Base-by-base conservation (phyloP, 345 rosid species). In the Eutrema yunnanense region DNA sequence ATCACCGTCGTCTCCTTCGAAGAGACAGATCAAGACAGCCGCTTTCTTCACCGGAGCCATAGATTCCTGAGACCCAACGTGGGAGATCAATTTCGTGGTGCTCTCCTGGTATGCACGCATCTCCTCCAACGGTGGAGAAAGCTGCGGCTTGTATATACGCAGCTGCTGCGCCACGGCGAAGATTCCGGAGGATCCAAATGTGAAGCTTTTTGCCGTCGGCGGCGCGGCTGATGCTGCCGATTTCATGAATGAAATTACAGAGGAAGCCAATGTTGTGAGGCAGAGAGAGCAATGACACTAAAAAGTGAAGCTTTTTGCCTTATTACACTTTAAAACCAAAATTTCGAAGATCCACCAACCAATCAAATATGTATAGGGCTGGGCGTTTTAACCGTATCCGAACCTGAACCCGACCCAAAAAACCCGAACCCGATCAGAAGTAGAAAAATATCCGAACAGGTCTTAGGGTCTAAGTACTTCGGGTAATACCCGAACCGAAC, bases 1-100 rank as follows among this genome's bases (percentile, higher is more conserved):
- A 56, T 86, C 98, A 63, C 96, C 94, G 36, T 66, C 77, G 58
- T 85, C 87, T 10, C 95, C 97, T 81, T 87, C 87, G 38, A 87
- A 90, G 56, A 87, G 84, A 73, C 88, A 90, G 62, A 93, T 75
- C 87, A 89, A 79, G 26, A 93, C 95, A 58, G 97, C 94, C 38
- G 90, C 98, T 84, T 81, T 86, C 66, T 88, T 87, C 71, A 82
- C 71, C 52, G 86, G 79, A 59, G 89, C 68, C 13, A 78, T 84
- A 32, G 87, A 84, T 80, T 85, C 92, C 41, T 83, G 84, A 78
- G 83, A 89, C 33, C 92, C 96, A 80, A 84, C 80, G 65, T 80
- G 86, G 41, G 92, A 75, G 34, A 86, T 82, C 12, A 84, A 80
- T 65, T 88, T 87, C 60, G 86, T 81, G 2, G 85, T 82, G 16